Conservation (phyloP, 139 green algal genomes). For the Ettlia oleoabundans region DNA sequence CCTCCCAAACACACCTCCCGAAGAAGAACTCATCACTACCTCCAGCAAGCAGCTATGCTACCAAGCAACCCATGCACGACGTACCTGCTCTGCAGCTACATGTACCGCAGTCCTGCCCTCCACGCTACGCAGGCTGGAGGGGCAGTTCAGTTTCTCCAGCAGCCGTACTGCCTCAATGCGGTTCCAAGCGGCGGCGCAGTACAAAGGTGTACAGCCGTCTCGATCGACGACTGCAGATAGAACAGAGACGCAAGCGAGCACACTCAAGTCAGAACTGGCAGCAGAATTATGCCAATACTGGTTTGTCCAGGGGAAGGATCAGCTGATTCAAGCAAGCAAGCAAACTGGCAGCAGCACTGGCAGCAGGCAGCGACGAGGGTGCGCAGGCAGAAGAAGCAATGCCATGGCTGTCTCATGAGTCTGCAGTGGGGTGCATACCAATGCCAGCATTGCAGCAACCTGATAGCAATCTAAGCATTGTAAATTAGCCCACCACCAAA, state of each 20-base stretch:
- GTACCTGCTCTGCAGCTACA: conserved; percentile 68
- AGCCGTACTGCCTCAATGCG: conserved; percentile 49
- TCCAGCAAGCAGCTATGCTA: no score
- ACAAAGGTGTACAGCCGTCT: conserved; percentile 71
- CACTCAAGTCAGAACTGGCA: no score
- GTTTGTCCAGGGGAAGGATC: no score
- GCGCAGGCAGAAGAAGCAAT: no score
- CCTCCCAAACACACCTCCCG: no score
- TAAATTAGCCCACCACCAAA: background rate
- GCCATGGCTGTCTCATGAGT: no score
- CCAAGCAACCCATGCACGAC: no score
- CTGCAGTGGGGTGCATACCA: background rate
- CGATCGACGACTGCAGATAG: conserved; percentile 49
- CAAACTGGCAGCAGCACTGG: background rate
- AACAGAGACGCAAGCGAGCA: no score
- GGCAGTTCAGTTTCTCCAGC: conserved; percentile 52
- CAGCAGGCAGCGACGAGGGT: background rate
- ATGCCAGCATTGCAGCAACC: background rate
- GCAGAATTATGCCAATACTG: no score
- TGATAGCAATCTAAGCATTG: background rate
- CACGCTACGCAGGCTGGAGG: conserved; percentile 37
- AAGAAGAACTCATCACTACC: no score
- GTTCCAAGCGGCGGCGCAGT: conserved; percentile 70
- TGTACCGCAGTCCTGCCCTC: conserved; percentile 65
- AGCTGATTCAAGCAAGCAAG: background rate